Base-by-base conservation (phyloP, 805 yeast species). In the Wickerhamiella kazuoi region DNA sequence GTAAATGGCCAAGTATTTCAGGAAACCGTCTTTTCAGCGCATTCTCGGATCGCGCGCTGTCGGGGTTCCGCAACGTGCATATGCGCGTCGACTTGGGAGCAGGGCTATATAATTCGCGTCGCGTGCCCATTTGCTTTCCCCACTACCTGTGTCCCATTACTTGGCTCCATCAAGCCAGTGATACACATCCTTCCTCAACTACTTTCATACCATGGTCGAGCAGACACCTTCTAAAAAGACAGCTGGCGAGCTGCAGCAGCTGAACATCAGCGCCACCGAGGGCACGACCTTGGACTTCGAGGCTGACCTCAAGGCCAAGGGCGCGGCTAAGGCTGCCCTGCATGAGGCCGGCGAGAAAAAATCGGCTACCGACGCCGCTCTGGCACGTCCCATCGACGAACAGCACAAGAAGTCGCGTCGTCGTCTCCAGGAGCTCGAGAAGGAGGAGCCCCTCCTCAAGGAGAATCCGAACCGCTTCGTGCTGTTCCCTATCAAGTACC, bases 401-500 rank as follows among this genome's bases (percentile, higher is more conserved):
- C 46, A 42, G 31, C 51, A 48, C 45, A 37, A 39, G 28, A 48
- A 41, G 36, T 49, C 55, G 49, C 60, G 64, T 37, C 43, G 47
- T 31, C 47, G 68, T 46, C 65, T 87, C 55, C 76, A 76, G 65
- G 81, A 65, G 45, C 51, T 72, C 52, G 95, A 87, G 67, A 72
- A 72, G 60, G 79, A 80, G 41, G 98, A 87, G 69, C 97, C 97
- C 1, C 63, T 87, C 53, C 71, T 87, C 53, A 55, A 59, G 38
- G 95, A 83, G 63, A 90, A 87, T 72, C 74, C 72, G 51, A 73
- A 74, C 55, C 76, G 98, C 58, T 84, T 82, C 54, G 96, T 90
- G 38, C 66, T 87, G 44, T 86, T 86, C 74, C 98, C 98, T 50
- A 83, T 87, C 65, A 79, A 81, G 64, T 90, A 84, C 67, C 87